Evolutionary conservation across 345 rosid genomes (phyloP).

Genomic region (Euphorbia peplus): DNA sequence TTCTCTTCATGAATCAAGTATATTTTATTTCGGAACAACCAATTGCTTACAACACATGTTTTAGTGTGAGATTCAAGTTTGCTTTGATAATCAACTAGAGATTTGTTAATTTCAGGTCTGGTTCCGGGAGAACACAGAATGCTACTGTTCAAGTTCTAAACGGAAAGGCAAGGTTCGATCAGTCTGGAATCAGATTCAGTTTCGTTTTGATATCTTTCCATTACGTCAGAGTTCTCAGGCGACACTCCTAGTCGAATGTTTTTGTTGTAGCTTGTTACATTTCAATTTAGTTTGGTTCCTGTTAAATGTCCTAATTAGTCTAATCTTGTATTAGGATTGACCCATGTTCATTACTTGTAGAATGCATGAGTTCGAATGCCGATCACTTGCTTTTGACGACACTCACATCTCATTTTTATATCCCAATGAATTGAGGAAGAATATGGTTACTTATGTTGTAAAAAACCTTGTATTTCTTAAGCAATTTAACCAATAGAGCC

Average conservation of each 20-base stretch:
- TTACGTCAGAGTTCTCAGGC: too few relatives aligned
- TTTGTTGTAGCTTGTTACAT: too few relatives aligned
- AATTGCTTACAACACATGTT: background rate
- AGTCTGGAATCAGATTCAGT: background rate
- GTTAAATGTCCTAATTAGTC: background rate
- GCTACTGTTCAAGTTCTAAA: background rate
- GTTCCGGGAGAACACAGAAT: background rate
- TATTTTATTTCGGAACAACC: background rate
- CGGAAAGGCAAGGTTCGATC: background rate
- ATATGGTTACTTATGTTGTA: too few relatives aligned
- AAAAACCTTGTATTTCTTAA: too few relatives aligned
- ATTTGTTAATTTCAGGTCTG: constrained; percentile 21
- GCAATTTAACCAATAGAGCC: too few relatives aligned
- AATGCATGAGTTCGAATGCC: too few relatives aligned
- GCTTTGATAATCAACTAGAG: background rate
- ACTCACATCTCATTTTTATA: too few relatives aligned
- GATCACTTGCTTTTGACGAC: too few relatives aligned
- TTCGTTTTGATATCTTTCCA: too few relatives aligned
- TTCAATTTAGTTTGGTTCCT: background rate
- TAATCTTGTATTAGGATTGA: background rate
- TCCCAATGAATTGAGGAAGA: too few relatives aligned
- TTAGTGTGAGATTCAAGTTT: background rate
- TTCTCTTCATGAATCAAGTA: background rate
- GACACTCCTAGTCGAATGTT: background rate
- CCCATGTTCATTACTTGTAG: too few relatives aligned